Evolutionary conservation across 2,329 filamentous ascomycete genomes (phyloP).

Genomic region (Escovopsis sp.): DNA sequence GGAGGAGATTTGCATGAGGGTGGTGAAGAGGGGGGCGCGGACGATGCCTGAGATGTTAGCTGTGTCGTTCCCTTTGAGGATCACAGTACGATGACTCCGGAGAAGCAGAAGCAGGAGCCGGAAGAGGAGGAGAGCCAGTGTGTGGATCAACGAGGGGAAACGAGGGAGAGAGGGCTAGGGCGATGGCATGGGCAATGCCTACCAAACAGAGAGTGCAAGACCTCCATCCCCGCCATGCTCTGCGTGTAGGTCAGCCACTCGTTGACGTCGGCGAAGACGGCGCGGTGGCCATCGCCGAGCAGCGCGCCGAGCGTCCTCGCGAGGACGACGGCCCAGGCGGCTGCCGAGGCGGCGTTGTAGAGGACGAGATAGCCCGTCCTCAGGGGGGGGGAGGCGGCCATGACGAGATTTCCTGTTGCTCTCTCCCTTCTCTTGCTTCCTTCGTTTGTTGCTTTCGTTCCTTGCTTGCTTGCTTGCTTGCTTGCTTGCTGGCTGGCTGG

Average conservation of each 20-base stretch:
- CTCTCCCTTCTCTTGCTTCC: too few relatives aligned
- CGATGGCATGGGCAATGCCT: conserved; percentile 12
- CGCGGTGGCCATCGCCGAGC: conserved; percentile 34
- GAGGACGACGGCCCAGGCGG: conserved; percentile 67
- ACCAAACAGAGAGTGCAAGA: conserved; percentile 69
- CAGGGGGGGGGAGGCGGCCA: conserved; percentile 11
- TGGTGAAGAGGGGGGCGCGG: conserved; percentile 71
- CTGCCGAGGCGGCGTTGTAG: conserved; percentile 69
- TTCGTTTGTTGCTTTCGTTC: too few relatives aligned
- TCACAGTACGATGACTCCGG: too few relatives aligned
- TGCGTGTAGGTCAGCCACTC: conserved; percentile 66
- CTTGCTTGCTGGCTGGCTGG: too few relatives aligned
- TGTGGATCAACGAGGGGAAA: neutral
- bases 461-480: too few relatives aligned
- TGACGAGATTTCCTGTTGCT: too few relatives aligned
- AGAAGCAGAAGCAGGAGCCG: too few relatives aligned
- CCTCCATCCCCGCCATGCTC: conserved; percentile 67
- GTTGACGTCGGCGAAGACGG: conserved; percentile 47
- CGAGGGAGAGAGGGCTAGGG: neutral
- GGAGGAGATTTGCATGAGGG: conserved; percentile 75
- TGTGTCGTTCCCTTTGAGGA: neutral
- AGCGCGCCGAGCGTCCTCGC: conserved; percentile 46
- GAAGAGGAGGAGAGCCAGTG: too few relatives aligned
- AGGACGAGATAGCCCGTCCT: conserved; percentile 59
- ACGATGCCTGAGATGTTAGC: conserved; percentile 50